These are phyloP conservation scores for Populus hybrid DNA, from an alignment of 441 rosid species.

Conservation along the genomic window DNA sequence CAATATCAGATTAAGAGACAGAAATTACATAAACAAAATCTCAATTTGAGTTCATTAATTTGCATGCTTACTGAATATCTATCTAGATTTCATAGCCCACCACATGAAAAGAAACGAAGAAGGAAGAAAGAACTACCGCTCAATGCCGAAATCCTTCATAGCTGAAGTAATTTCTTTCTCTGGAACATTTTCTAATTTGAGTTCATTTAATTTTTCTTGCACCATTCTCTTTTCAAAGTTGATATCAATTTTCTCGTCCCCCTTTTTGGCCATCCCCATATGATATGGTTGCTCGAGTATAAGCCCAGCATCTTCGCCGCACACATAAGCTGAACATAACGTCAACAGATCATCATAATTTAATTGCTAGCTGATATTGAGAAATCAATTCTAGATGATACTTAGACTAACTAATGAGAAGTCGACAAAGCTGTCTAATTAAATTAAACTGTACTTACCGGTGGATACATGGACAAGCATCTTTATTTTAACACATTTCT, in stretches of 20 bases:
- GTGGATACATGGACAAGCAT: slow-evolving; percentile 50
- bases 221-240: slow-evolving; percentile 20
- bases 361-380: too few relatives aligned
- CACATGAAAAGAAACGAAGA: neutral
- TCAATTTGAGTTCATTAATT: neutral
- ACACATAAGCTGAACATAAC: slow-evolving; percentile 14
- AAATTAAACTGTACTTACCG: slow-evolving; percentile 20
- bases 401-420: too few relatives aligned
- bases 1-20: neutral
- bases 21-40: neutral
- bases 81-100: neutral
- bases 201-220: slow-evolving; percentile 26
- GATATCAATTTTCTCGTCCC: slow-evolving; percentile 25
- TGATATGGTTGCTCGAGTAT: slow-evolving; percentile 28
- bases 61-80: neutral
- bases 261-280: slow-evolving; percentile 27
- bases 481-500: slow-evolving; percentile 30
- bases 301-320: slow-evolving; percentile 23
- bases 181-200: slow-evolving; percentile 11
- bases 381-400: too few relatives aligned
- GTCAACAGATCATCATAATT: neutral
- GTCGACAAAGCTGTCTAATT: neutral
- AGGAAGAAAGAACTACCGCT: slow-evolving; percentile 32
- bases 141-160: slow-evolving; percentile 67
- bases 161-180: slow-evolving; percentile 25